These are phyloP conservation scores for Beauveria medogensis DNA, from an alignment of 2,329 filamentous ascomycete species.

Conservation along the genomic window DNA sequence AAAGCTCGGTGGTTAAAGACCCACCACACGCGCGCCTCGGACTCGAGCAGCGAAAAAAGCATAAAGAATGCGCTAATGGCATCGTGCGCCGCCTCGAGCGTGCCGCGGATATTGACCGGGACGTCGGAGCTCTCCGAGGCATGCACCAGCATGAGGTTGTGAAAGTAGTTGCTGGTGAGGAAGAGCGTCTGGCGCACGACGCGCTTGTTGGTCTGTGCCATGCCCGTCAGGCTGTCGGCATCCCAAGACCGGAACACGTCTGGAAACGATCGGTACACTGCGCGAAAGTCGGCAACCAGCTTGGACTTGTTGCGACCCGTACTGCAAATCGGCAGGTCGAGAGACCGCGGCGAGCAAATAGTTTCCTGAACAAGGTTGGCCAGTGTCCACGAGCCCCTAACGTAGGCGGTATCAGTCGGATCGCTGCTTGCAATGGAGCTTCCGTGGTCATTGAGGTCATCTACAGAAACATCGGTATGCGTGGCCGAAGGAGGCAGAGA, in stretches of 20 bases:
- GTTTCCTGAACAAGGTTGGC: constrained; percentile 72
- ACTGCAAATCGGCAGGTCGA: constrained; percentile 63
- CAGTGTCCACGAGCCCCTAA: constrained; percentile 69
- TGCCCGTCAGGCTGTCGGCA: constrained; percentile 46
- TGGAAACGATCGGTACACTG: constrained; percentile 66
- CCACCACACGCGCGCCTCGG: constrained; percentile 75
- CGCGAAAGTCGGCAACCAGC: constrained; percentile 60
- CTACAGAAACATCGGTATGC: constrained; percentile 70
- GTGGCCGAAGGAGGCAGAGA: constrained; percentile 71
- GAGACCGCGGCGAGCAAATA: constrained; percentile 65
- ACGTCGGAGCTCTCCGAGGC: constrained; percentile 59
- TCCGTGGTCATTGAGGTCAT: constrained; percentile 60
- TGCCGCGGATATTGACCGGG: constrained; percentile 57
- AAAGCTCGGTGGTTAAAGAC: constrained; percentile 77
- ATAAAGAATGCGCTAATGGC: constrained; percentile 69
- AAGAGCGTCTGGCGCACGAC: constrained; percentile 68
- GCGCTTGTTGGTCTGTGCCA: constrained; percentile 54
- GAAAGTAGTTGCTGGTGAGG: constrained; percentile 73
- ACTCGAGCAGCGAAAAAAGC: constrained; percentile 58
- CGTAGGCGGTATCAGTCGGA: constrained; percentile 61
- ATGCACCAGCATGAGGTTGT: constrained; percentile 74
- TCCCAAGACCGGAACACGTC: constrained; percentile 63
- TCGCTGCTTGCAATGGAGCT: constrained; percentile 49
- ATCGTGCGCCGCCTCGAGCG: constrained; percentile 67
- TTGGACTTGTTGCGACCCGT: constrained; percentile 62